Evolutionary conservation across 768 basidiomycete genomes (phyloP).

Genomic region (Pholiota conissans): DNA sequence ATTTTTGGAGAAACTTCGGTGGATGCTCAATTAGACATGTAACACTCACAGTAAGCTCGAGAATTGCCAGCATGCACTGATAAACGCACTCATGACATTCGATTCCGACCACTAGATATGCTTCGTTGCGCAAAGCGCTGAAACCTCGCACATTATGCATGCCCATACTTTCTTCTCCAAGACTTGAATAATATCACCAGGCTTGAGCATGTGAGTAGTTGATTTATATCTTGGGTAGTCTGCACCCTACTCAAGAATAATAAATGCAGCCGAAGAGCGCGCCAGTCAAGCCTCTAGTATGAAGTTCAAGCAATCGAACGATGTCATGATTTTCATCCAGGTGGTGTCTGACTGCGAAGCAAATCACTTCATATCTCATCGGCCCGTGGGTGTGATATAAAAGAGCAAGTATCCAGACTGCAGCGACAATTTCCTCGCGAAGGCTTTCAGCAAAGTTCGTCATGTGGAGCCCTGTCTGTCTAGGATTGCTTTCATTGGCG

Average conservation of each 20-base stretch:
- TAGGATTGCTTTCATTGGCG: background rate
- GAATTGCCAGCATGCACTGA: too few relatives aligned
- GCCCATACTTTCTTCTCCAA: background rate
- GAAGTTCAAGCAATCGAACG: too few relatives aligned
- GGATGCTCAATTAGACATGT: too few relatives aligned
- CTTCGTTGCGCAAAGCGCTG: background rate
- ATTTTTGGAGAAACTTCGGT: too few relatives aligned
- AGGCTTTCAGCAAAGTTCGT: background rate
- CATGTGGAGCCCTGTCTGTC: background rate
- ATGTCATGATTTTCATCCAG: too few relatives aligned
- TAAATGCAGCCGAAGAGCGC: background rate
- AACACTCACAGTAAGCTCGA: too few relatives aligned
- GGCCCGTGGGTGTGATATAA: background rate
- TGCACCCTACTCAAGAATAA: background rate
- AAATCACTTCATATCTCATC: background rate
- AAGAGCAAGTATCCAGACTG: background rate
- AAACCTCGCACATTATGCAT: background rate
- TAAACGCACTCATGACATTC: too few relatives aligned
- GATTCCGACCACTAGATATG: background rate
- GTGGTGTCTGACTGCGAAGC: too few relatives aligned
- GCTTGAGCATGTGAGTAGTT: constrained; percentile 1
- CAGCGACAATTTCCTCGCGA: background rate
- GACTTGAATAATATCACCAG: background rate
- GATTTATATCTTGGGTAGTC: background rate
- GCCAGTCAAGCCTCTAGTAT: background rate